A percentile compares a stretch with the other conserved stretches of the same genome.
phyloP scores from a whole-genome alignment of 2,329 filamentous ascomycete species.

The Exophiala calicioides region DNA sequence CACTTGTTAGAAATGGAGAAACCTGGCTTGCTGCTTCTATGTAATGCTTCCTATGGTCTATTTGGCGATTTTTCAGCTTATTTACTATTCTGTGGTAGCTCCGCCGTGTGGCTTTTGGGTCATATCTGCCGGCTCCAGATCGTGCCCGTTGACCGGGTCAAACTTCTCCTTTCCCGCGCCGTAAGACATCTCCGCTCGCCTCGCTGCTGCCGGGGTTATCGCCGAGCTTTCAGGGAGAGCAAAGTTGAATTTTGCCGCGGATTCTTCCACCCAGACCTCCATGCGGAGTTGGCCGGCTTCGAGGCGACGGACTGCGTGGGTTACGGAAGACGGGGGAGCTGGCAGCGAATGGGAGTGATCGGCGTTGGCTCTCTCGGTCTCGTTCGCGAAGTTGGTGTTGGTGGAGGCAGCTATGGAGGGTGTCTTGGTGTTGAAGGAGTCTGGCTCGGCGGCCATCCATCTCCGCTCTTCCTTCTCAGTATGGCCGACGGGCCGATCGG shows the following conservation, averaged over 20 bases:
- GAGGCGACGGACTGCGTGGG: conserved; percentile 62
- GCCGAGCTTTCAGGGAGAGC: neutral
- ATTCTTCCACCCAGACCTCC: conserved; percentile 71
- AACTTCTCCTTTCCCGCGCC: conserved; percentile 28
- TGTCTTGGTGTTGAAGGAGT: conserved; percentile 35
- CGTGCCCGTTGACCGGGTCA: conserved; percentile 19
- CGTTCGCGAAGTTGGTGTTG: neutral
- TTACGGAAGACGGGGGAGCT: conserved; percentile 50
- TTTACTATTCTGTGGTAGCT: conserved; percentile 19
- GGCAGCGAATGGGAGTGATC: no score
- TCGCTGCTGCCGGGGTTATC: conserved; percentile 6
- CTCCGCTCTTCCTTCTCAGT: conserved; percentile 53
- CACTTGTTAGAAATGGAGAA: no score
- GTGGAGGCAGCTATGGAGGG: no score
- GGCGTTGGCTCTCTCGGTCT: neutral
- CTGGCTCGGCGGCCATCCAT: conserved; percentile 62
- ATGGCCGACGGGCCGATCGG: conserved; percentile 46
- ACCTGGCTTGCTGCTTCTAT: no score
- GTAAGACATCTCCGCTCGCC: conserved; percentile 25
- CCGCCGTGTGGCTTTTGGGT: conserved; percentile 26
- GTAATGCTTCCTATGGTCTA: no score
- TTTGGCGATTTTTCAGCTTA: conserved; percentile 3
- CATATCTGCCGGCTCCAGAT: conserved; percentile 27
- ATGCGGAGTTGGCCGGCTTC: conserved; percentile 66
- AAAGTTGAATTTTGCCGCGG: conserved; percentile 52